Evolutionary conservation across 179 eudicot species (phyloP), one percentile per base, ranked within the genome.

Genomic region (Vitellaria paradoxa): DNA sequence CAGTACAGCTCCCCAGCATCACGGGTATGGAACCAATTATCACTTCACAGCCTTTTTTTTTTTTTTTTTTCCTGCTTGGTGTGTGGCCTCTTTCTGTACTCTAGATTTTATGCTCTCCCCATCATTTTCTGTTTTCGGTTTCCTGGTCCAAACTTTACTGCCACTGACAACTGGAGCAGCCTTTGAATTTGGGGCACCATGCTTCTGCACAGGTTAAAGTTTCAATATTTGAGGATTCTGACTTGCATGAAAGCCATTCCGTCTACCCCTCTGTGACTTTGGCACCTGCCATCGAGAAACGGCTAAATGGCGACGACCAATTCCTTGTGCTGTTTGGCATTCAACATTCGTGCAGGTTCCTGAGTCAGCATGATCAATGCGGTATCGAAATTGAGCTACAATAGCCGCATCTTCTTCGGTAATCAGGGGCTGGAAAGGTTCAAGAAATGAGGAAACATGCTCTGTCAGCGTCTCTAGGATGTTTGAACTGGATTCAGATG

Each of bases 11-110:
- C 65, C 82, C 89, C 68, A 91, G 80, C 2, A 86, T 80, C 24
- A 93, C 90, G 67, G 97, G 52, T 73, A 93, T 91, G 77, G 99
- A 93, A 76, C 99, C 99, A 73, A 96, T 89, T 72, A 96, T 81
- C 70, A 93, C 81, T 81, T 91, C 90, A 77, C 87, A 70, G 72
- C 81, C 83, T 57, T 75, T 84, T 42, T 52, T 88, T 80, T n/a
- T n/a, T n/a, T n/a, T n/a, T n/a, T n/a, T n/a, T n/a, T n/a, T n/a
- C n/a, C n/a, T n/a, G n/a, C n/a, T n/a, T n/a, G n/a, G n/a, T n/a
- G n/a, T n/a, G 68, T 78, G 59, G 74, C 77, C 72, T 81, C 86
- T 20, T 68, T 80, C 73, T 81, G 82, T 53, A 72, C 23, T 73
- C 65, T 77, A 24, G 74, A 57, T 47, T 64, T 85, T 72, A 55